phyloP scores from a whole-genome alignment of 768 basidiomycete genomes.

The Amanita thiersii region DNA sequence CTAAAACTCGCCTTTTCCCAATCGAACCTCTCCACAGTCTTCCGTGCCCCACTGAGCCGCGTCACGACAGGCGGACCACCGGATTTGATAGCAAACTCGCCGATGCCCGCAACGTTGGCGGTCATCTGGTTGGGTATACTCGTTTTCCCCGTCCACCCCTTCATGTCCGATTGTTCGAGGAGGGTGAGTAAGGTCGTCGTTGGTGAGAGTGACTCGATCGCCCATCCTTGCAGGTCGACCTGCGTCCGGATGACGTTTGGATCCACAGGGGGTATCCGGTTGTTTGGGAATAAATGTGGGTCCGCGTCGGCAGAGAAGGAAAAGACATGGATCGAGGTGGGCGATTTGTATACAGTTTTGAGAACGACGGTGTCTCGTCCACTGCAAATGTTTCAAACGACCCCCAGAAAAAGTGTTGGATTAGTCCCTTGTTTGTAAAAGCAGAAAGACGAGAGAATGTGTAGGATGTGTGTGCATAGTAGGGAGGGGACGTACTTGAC shows the following conservation, averaged over 20 bases:
- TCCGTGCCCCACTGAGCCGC: conserved; percentile 70
- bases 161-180: conserved; percentile 94
- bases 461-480: too few species aligned
- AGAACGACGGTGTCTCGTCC: conserved; percentile 87
- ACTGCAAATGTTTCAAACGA: conserved; percentile 30
- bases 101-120: conserved; percentile 78
- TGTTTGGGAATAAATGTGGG: conserved; percentile 69
- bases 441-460: too few species aligned
- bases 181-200: conserved; percentile 91
- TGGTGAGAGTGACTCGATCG: conserved; percentile 91
- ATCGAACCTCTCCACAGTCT: conserved; percentile 72
- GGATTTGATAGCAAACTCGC: conserved; percentile 92
- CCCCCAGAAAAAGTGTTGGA: conserved; percentile 7
- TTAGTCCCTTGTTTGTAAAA: too few species aligned
- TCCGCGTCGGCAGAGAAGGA: conserved; percentile 85
- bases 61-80: conserved; percentile 94
- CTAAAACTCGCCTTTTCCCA: conserved; percentile 77
- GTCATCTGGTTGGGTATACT: conserved; percentile 96
- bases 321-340: conserved; percentile 91
- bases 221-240: conserved; percentile 98
- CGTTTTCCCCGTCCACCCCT: conserved; percentile 94
- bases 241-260: conserved; percentile 85
- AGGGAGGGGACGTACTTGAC: conserved; percentile 58
- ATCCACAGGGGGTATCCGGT: conserved; percentile 46
- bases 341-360: conserved; percentile 95